Evolutionary conservation across 2,329 filamentous ascomycete species (phyloP).

Genomic region (Colletotrichum sidae): DNA sequence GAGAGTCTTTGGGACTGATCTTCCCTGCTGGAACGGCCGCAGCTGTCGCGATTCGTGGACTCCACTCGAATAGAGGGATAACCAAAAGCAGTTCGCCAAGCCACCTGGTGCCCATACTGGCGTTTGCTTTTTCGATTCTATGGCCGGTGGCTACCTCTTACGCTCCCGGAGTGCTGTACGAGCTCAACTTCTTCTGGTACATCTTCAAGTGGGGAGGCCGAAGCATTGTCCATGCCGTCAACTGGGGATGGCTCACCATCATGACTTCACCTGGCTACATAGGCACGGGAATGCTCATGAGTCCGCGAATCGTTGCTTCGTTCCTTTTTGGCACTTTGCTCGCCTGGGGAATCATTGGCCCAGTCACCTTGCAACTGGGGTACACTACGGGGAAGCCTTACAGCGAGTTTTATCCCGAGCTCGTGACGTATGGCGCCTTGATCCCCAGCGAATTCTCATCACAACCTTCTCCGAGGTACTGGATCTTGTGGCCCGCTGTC

Average conservation of each 20-base stretch:
- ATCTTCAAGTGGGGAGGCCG: constrained; percentile 9
- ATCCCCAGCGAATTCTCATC: not conserved
- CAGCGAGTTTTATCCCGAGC: not conserved
- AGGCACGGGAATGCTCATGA: constrained; percentile 1
- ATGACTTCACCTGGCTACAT: not conserved
- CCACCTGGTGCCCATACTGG: no score
- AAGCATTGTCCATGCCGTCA: not conserved
- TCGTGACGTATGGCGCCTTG: constrained; percentile 8
- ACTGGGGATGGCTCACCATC: not conserved
- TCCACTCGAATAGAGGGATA: not conserved
- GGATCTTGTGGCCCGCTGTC: constrained; percentile 16
- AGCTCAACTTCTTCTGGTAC: not conserved
- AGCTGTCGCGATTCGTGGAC: not conserved
- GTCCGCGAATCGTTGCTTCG: not conserved
- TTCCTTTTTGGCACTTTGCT: not conserved
- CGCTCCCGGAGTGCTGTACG: constrained; percentile 1
- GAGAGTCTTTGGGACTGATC: not conserved
- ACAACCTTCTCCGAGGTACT: constrained; percentile 8
- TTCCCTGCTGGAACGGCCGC: constrained; percentile 1
- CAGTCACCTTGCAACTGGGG: not conserved
- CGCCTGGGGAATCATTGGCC: constrained; percentile 8
- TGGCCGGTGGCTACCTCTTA: not conserved
- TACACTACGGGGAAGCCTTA: not conserved
- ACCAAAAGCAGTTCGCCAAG: not conserved
- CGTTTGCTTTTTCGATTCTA: not conserved